phyloP scores from a whole-genome alignment of 495 filamentous ascomycete genomes.

The Hyaloscypha bicolor region DNA sequence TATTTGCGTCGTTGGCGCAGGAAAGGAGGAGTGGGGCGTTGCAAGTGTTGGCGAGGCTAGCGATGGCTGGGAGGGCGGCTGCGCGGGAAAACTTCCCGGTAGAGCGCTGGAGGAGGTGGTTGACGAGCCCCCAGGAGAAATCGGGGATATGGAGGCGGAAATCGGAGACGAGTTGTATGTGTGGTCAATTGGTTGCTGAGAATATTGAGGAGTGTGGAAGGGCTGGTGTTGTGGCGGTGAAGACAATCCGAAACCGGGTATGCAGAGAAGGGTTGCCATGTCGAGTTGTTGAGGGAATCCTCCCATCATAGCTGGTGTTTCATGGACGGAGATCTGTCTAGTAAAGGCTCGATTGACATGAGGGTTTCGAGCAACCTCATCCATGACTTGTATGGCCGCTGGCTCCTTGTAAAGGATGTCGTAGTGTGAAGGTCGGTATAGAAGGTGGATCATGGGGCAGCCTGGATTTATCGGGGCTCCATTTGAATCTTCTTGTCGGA shows the following conservation, averaged over 20 bases:
- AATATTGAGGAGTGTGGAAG: slow-evolving; percentile 23
- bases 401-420: slow-evolving; percentile 84
- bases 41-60: slow-evolving; percentile 35
- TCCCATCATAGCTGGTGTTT: slow-evolving; percentile 42
- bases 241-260: slow-evolving; percentile 42
- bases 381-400: slow-evolving; percentile 43
- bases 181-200: slow-evolving; percentile 24
- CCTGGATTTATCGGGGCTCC: slow-evolving; percentile 45
- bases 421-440: slow-evolving; percentile 81
- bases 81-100: slow-evolving; percentile 43
- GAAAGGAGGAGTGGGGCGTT: slow-evolving; percentile 29
- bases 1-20: slow-evolving; percentile 35
- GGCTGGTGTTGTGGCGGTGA: slow-evolving; percentile 31
- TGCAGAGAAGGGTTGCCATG: slow-evolving; percentile 45
- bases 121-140: slow-evolving; percentile 36
- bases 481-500: slow-evolving; percentile 59
- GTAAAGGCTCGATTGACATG: slow-evolving; percentile 55
- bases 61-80: slow-evolving; percentile 44
- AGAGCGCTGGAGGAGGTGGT: slow-evolving; percentile 35
- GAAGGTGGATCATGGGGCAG: slow-evolving; percentile 49
- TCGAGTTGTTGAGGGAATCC: slow-evolving; percentile 39
- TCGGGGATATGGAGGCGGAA: slow-evolving; percentile 28
- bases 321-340: slow-evolving; percentile 38
- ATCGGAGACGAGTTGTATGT: slow-evolving; percentile 29
- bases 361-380: slow-evolving; percentile 52